Percentiles rank a stretch among this genome's conserved stretches.
Evolutionary conservation across 345 rosid species (phyloP).

Genomic region (Brassica incana): DNA sequence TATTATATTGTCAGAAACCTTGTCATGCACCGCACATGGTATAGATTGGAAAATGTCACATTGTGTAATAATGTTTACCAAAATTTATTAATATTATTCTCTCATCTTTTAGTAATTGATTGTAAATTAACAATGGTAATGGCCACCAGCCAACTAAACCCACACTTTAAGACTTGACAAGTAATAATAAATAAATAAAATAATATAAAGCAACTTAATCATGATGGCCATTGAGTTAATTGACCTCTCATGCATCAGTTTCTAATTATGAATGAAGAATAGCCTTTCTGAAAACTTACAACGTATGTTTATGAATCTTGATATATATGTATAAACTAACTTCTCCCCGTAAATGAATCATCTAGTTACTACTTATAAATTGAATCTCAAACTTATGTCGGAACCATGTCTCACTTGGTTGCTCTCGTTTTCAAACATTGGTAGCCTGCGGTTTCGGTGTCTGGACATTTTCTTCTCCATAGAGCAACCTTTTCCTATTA

Average conservation of each 20-base stretch:
- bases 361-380: not conserved
- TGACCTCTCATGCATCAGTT: slow-evolving; percentile 11
- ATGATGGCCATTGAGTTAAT: slow-evolving; percentile 11
- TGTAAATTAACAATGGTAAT: not conserved
- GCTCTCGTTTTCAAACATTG: slow-evolving; percentile 26
- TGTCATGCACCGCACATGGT: slow-evolving; percentile 28
- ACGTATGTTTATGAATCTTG: not conserved
- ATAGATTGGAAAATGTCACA: not conserved
- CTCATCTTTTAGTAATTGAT: not conserved
- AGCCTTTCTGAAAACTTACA: slow-evolving; percentile 2
- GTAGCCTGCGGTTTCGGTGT: slow-evolving; percentile 40
- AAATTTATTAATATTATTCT: not conserved
- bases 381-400: not conserved
- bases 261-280: slow-evolving; percentile 9
- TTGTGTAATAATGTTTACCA: not conserved
- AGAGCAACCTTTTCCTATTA: slow-evolving; percentile 61
- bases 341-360: slow-evolving; percentile 19
- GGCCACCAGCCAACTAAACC: not conserved
- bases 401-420: not conserved
- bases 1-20: slow-evolving; percentile 14
- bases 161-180: slow-evolving; percentile 22
- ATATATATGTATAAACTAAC: not conserved
- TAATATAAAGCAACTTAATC: not conserved
- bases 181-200: not conserved
- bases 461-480: slow-evolving; percentile 54